Percentiles rank a stretch among this genome's conserved stretches.
These are phyloP conservation scores for Colletotrichum magnum DNA, from an alignment of 2,329 filamentous ascomycete species.

Conservation along the genomic window DNA sequence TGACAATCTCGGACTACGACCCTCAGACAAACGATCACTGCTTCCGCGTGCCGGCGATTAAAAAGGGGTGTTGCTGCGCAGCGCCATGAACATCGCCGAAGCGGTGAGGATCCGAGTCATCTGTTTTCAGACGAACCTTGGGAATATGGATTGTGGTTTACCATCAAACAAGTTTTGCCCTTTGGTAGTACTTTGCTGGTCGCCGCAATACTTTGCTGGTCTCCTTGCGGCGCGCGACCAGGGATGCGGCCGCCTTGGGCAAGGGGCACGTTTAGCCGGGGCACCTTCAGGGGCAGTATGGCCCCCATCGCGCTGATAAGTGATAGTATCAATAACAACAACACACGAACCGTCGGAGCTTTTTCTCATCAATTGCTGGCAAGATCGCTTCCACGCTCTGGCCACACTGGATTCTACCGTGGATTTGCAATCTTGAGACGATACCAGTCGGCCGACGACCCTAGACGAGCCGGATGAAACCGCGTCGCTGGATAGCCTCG, in stretches of 20 bases:
- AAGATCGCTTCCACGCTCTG: constrained; percentile 9
- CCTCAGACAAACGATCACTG: constrained; percentile 8
- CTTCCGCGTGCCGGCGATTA: constrained; percentile 10
- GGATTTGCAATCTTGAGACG: constrained; percentile 44
- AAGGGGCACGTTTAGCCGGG: constrained; percentile 12
- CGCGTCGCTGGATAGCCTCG: constrained; percentile 26
- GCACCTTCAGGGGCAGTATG: constrained; percentile 19
- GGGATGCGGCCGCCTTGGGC: constrained; percentile 12
- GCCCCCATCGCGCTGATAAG: constrained; percentile 1
- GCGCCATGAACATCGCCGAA: constrained; percentile 18
- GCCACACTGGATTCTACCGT: constrained; percentile 5
- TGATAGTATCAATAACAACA: constrained; percentile 5
- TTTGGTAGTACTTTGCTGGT: neutral
- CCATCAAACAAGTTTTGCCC: constrained; percentile 22
- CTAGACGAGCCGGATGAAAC: constrained; percentile 34
- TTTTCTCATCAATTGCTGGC: constrained; percentile 13
- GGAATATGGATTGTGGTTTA: constrained; percentile 10
- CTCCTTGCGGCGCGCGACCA: constrained; percentile 5
- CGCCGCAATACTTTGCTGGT: neutral
- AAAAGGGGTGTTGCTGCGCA: neutral
- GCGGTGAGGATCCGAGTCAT: constrained; percentile 22
- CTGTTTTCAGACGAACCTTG: constrained; percentile 37
- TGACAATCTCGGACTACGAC: neutral
- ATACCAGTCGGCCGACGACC: constrained; percentile 19
- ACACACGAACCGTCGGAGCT: constrained; percentile 11